phyloP scores from a whole-genome alignment of 2,329 filamentous ascomycete species.

The Phialocephala subalpina region DNA sequence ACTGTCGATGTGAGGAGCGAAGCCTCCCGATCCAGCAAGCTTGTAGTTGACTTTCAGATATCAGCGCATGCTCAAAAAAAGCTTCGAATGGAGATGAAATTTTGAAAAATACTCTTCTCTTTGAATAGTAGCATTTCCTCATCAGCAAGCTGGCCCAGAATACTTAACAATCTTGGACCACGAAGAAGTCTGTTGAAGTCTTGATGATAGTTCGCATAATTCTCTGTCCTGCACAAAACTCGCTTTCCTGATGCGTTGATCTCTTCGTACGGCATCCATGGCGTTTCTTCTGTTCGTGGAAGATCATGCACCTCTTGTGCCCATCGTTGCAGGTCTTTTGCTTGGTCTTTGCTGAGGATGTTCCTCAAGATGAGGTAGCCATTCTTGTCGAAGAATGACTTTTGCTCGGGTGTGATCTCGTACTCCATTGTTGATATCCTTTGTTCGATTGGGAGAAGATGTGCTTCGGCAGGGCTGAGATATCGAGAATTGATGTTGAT shows the following conservation, averaged over 20 bases:
- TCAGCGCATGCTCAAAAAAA: too few relatives aligned
- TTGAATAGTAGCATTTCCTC: constrained; percentile 48
- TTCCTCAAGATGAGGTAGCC: constrained; percentile 43
- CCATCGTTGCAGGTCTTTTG: constrained; percentile 40
- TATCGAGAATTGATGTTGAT: not conserved
- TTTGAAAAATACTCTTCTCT: constrained; percentile 40
- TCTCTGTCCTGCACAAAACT: constrained; percentile 46
- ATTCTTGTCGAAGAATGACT: constrained; percentile 38
- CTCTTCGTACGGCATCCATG: constrained; percentile 47
- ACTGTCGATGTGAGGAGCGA: constrained; percentile 46
- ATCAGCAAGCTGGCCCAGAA: constrained; percentile 41
- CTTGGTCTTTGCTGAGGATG: constrained; percentile 38
- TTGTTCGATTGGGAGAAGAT: not conserved
- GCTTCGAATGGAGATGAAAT: too few relatives aligned
- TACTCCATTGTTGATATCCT: not conserved
- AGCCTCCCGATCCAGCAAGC: constrained; percentile 45
- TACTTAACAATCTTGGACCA: constrained; percentile 38
- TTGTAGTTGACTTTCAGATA: constrained; percentile 45
- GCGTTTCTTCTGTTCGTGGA: constrained; percentile 38
- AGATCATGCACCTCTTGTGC: constrained; percentile 47
- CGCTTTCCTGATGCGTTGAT: constrained; percentile 44
- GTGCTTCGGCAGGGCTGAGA: not conserved
- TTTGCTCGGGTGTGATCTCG: not conserved
- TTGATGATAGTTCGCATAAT: constrained; percentile 44
- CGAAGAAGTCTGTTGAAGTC: constrained; percentile 42